These are phyloP conservation scores for Sechiopsis laciniata DNA, from an alignment of 306 rosid species.

Conservation along the genomic window DNA sequence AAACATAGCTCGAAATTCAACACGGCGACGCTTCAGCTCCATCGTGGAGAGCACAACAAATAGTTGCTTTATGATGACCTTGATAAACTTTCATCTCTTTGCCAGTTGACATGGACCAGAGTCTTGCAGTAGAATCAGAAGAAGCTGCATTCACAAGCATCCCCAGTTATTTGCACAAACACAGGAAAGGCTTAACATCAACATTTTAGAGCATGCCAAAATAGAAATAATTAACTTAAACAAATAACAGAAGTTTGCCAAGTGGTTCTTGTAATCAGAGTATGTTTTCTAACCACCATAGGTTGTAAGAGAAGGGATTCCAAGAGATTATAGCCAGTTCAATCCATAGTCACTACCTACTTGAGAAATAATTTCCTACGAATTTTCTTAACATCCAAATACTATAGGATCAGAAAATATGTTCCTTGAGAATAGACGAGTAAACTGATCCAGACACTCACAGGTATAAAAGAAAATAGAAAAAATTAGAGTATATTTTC, in stretches of 20 bases:
- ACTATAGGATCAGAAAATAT: no score
- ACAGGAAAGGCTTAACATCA: background rate
- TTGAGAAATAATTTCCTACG: no score
- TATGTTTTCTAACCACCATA: no score
- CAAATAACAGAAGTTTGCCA: background rate
- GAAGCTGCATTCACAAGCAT: conserved; percentile 53
- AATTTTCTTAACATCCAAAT: no score
- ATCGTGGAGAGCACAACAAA: conserved; percentile 92
- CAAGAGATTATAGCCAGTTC: no score
- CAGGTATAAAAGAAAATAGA: no score
- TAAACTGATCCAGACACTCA: no score
- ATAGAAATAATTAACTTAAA: background rate
- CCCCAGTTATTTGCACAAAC: background rate
- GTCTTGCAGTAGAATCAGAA: conserved; percentile 90
- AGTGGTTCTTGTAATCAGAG: background rate
- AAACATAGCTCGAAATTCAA: conserved; percentile 24
- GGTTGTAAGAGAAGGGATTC: no score
- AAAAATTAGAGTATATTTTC: background rate
- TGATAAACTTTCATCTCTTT: conserved; percentile 79
- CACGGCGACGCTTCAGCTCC: conserved; percentile 76
- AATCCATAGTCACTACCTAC: no score
- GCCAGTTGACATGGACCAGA: conserved; percentile 83
- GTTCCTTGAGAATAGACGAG: no score
- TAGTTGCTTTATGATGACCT: conserved; percentile 93
- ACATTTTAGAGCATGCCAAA: background rate